Base-by-base conservation (phyloP, 75 land plant genomes). In the Sequoiadendron giganteum region DNA sequence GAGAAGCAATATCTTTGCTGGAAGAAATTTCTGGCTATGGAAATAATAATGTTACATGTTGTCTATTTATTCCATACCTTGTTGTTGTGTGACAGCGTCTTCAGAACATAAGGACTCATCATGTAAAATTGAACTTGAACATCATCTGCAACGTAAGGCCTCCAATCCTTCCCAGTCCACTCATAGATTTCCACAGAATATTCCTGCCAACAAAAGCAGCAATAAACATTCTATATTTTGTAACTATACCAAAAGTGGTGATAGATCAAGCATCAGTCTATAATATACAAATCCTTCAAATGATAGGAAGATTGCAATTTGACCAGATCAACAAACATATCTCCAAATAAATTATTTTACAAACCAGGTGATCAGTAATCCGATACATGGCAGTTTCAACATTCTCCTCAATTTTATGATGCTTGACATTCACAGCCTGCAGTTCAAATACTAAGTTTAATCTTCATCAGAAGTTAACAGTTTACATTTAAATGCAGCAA, bases 41-140 rank as follows among this genome's bases (percentile, higher is more conserved):
- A 9, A 18, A 78, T 6, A 78, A 16, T 78, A 78, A 8, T 38
- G 40, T 39, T 78, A 19, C 36, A 72, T 8, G 34, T 6, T 72
- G 21, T 47, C 47, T 47, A 82, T 13, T 47, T 47, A 82, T 47
- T 55, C 86, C 2, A 43, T 89, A 97, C 99, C 93, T 98, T 93
- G 30, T 93, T 85, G 82, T 97, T 86, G 70, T 93, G 94, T 1
- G 94, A 89, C 87, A 98, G 90, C 28, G 94, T 98, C 90, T 97
- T 98, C 88, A 97, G 87, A 73, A 98, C 95, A 92, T 98, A 98
- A 43, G 99, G 99, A 86, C 99, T 98, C 99, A 98, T 98, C 99
- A 98, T 97, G 92, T 97, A 98, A 87, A 98, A 98, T 88, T 98
- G 99, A 61, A 98, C 96, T 91, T 98, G 99, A 52, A 98, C 99